These are phyloP conservation scores for Hemileccinum rubropunctum DNA, from an alignment of 768 basidiomycete species.

Conservation along the genomic window DNA sequence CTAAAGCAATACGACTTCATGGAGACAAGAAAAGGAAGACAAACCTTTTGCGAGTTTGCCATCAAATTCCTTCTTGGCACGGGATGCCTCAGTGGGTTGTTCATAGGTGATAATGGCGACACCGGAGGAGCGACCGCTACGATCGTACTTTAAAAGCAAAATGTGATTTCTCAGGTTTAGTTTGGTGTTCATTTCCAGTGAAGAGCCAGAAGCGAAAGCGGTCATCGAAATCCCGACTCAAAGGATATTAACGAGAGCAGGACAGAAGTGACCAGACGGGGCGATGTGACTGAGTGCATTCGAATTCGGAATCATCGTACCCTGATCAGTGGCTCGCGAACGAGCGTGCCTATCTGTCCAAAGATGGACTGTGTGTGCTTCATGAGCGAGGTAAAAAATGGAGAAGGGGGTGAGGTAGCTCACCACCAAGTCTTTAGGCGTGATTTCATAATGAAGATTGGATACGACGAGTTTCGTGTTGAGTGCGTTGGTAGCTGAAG, in stretches of 20 bases:
- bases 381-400: constrained; percentile 3
- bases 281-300: constrained; percentile 33
- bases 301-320: constrained; percentile 68
- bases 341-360: constrained; percentile 88
- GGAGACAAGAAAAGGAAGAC: not conserved
- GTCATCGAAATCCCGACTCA: constrained; percentile 32
- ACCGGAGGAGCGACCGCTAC: constrained; percentile 89
- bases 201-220: constrained; percentile 44
- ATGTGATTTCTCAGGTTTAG: constrained; percentile 56
- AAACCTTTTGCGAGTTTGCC: constrained; percentile 87
- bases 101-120: constrained; percentile 79
- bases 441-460: constrained; percentile 91
- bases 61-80: constrained; percentile 81
- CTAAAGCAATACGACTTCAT: not conserved
- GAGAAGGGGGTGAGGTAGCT: constrained; percentile 28
- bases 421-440: constrained; percentile 84
- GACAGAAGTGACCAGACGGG: constrained; percentile 34
- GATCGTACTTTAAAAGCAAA: constrained; percentile 79
- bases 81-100: constrained; percentile 72
- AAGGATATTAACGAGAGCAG: constrained; percentile 29
- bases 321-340: constrained; percentile 91
- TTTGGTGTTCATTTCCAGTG: constrained; percentile 39
- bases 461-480: constrained; percentile 71
- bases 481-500: constrained; percentile 26
- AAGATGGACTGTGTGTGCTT: constrained; percentile 85